These are phyloP conservation scores for Metschnikowia lunata DNA, from an alignment of 805 yeast genomes.

Conservation along the genomic window DNA sequence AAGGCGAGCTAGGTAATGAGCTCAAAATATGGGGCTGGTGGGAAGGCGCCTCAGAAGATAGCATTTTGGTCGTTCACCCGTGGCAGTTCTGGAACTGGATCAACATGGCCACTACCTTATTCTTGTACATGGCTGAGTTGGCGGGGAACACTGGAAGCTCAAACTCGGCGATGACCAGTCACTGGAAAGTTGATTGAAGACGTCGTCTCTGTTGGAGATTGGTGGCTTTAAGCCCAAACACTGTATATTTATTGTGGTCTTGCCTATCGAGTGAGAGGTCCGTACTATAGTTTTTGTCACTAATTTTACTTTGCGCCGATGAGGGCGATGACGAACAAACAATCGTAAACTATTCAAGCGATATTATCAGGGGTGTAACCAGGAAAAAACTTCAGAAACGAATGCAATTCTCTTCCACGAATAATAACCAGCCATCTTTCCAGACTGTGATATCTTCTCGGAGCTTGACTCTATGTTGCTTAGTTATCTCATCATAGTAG, in stretches of 20 bases:
- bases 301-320: neutral
- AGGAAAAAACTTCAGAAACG: conserved; percentile 26
- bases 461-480: conserved; percentile 92
- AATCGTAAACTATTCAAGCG: conserved; percentile 6
- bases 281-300: conserved; percentile 3
- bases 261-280: conserved; percentile 1
- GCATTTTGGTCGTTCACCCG: conserved; percentile 48
- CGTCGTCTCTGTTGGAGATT: too few relatives aligned
- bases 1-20: conserved; percentile 66
- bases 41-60: conserved; percentile 23
- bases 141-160: conserved; percentile 35
- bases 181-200: conserved; percentile 38
- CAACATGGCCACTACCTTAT: conserved; percentile 74
- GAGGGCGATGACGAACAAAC: neutral
- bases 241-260: conserved; percentile 1
- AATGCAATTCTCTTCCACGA: conserved; percentile 70
- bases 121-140: conserved; percentile 78
- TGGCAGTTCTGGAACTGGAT: conserved; percentile 98
- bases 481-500: conserved; percentile 63
- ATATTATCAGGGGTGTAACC: conserved; percentile 6
- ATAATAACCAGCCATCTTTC: conserved; percentile 40
- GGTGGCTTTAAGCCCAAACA: neutral
- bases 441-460: conserved; percentile 52
- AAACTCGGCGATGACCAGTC: conserved; percentile 37
- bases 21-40: conserved; percentile 57